Percentiles rank a stretch among this genome's conserved stretches.
phyloP scores from a whole-genome alignment of 805 yeast genomes.

The Candida namnaoensis region DNA sequence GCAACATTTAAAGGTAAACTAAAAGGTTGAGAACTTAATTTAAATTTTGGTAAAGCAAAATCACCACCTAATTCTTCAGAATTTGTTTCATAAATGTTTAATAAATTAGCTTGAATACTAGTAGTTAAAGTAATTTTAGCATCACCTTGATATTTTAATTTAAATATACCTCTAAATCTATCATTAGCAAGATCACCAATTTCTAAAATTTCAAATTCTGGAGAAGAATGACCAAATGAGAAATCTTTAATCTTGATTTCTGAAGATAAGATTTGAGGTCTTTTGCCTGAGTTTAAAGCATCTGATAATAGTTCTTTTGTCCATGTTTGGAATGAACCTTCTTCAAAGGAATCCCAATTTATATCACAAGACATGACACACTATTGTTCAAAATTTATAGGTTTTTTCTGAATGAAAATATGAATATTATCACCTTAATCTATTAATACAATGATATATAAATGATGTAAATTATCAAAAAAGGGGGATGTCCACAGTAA shows the following conservation, averaged over 20 bases:
- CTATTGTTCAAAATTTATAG: too few relatives aligned
- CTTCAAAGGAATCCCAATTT: constrained; percentile 68
- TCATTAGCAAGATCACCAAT: constrained; percentile 75
- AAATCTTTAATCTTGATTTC: constrained; percentile 60
- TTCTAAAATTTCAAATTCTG: constrained; percentile 69
- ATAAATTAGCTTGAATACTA: constrained; percentile 76
- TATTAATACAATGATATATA: too few relatives aligned
- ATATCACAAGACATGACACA: constrained; percentile 63
- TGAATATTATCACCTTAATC: too few relatives aligned
- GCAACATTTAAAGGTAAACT: constrained; percentile 74
- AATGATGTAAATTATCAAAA: too few relatives aligned
- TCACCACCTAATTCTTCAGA: constrained; percentile 23
- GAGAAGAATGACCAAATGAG: constrained; percentile 67
- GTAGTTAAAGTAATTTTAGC: constrained; percentile 69
- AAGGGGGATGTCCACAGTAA: too few relatives aligned
- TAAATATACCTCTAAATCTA: constrained; percentile 75
- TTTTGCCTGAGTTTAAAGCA: constrained; percentile 64
- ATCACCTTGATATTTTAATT: constrained; percentile 67
- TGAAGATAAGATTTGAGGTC: constrained; percentile 65
- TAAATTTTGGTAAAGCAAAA: constrained; percentile 61
- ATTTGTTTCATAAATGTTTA: constrained; percentile 46
- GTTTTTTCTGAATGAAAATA: too few relatives aligned
- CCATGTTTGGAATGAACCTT: constrained; percentile 52
- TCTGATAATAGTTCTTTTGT: constrained; percentile 59
- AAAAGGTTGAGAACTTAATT: constrained; percentile 57